Evolutionary conservation across 2,329 filamentous ascomycete genomes (phyloP).

Genomic region (Pseudocercospora cruenta): DNA sequence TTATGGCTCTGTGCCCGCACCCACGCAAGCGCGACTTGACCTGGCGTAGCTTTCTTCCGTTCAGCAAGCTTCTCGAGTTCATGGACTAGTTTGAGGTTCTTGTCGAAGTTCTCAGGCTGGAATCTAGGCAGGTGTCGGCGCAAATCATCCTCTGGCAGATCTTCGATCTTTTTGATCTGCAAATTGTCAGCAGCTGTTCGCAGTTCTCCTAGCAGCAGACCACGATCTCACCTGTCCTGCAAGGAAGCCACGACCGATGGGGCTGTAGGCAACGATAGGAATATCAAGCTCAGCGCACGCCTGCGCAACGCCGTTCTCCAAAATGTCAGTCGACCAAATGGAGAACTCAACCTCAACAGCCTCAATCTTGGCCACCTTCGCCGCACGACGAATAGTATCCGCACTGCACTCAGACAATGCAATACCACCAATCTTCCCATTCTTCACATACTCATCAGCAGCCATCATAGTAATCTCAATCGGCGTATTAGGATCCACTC

Average conservation of each 20-base stretch:
- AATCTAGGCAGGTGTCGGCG: constrained; percentile 60
- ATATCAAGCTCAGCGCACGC: constrained; percentile 66
- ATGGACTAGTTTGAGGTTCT: constrained; percentile 65
- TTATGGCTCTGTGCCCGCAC: constrained; percentile 47
- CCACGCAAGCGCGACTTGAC: constrained; percentile 57
- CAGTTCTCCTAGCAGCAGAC: neutral
- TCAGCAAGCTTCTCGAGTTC: constrained; percentile 62
- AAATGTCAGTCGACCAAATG: constrained; percentile 59
- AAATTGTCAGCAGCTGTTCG: neutral
- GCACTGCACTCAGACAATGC: constrained; percentile 51
- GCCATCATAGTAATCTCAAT: constrained; percentile 51
- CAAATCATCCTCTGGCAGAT: constrained; percentile 59
- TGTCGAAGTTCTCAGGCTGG: constrained; percentile 63
- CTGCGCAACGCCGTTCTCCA: constrained; percentile 61
- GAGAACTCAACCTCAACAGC: constrained; percentile 66
- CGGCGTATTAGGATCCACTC: constrained; percentile 49
- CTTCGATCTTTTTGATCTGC: constrained; percentile 52
- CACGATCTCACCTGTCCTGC: constrained; percentile 46
- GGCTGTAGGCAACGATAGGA: constrained; percentile 72
- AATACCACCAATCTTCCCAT: constrained; percentile 52
- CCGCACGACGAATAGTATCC: constrained; percentile 51
- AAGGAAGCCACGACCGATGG: constrained; percentile 66
- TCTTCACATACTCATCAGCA: constrained; percentile 44
- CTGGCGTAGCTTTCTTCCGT: constrained; percentile 56
- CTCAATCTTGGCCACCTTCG: constrained; percentile 58